These are phyloP conservation scores for Naganishia albida DNA, from an alignment of 1,284 basidiomycete species.

Conservation along the genomic window DNA sequence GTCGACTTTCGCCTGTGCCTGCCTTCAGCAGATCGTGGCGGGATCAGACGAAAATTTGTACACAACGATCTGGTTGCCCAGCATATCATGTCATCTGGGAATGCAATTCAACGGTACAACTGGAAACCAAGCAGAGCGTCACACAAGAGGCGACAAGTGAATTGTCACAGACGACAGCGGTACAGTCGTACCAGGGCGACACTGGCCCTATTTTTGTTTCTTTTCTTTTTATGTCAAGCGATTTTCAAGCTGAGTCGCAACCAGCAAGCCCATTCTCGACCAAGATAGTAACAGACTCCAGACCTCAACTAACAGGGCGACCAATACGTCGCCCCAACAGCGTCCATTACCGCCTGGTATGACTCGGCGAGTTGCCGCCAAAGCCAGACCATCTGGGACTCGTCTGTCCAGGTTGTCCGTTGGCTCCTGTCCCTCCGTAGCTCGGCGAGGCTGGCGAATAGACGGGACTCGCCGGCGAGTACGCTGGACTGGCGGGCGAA, in stretches of 20 bases:
- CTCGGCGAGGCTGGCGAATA: constrained; percentile 81
- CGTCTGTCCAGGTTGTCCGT: constrained; percentile 18
- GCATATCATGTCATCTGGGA: neutral
- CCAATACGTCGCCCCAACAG: neutral
- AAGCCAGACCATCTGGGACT: constrained; percentile 26
- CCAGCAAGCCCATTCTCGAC: neutral
- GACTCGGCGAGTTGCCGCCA: constrained; percentile 29
- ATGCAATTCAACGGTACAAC: constrained; percentile 23
- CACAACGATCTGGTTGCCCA: no score
- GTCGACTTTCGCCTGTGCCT: no score
- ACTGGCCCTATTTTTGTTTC: constrained; percentile 5
- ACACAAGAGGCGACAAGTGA: neutral
- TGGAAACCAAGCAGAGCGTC: constrained; percentile 1
- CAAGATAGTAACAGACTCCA: neutral
- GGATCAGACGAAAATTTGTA: no score
- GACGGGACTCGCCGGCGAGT: constrained; percentile 73
- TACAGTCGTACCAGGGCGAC: constrained; percentile 14
- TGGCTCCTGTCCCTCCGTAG: constrained; percentile 33
- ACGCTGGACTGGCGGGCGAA: constrained; percentile 56
- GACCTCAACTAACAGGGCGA: neutral
- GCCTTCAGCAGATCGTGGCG: no score
- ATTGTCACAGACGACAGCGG: constrained; percentile 11
- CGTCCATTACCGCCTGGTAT: constrained; percentile 15
- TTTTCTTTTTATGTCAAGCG: constrained; percentile 1
- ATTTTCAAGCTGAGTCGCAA: neutral